phyloP scores from a whole-genome alignment of 2,329 filamentous ascomycete species.

The Pseudocercospora musae region DNA sequence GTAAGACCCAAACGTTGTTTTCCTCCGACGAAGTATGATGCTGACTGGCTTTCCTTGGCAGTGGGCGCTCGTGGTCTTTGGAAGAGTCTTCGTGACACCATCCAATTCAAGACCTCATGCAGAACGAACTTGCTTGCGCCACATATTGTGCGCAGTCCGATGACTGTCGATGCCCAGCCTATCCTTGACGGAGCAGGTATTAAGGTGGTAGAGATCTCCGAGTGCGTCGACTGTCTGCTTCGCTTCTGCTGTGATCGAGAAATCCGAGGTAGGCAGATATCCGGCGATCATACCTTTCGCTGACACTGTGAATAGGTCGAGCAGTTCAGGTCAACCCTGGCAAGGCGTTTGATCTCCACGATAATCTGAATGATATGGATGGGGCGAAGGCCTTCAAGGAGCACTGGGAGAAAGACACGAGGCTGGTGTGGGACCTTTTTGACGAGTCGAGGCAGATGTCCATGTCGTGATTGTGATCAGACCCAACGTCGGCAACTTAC shows the following conservation, averaged over 20 bases:
- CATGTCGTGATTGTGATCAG: background rate
- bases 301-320: background rate
- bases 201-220: slow-evolving; percentile 5
- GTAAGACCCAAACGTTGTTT: background rate
- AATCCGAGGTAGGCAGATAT: background rate
- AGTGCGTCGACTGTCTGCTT: slow-evolving; percentile 11
- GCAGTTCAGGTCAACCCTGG: slow-evolving; percentile 15
- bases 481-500: background rate
- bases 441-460: background rate
- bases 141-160: slow-evolving; percentile 12
- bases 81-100: slow-evolving; percentile 1
- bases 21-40: background rate
- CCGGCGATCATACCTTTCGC: background rate
- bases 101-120: background rate
- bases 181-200: slow-evolving; percentile 10
- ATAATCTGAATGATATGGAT: slow-evolving; percentile 8
- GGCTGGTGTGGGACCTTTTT: slow-evolving; percentile 6
- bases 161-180: slow-evolving; percentile 11
- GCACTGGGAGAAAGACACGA: slow-evolving; percentile 9
- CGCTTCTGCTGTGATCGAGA: slow-evolving; percentile 9
- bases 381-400: slow-evolving; percentile 6
- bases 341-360: slow-evolving; percentile 8
- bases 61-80: slow-evolving; percentile 10
- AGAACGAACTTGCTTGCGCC: slow-evolving; percentile 14
- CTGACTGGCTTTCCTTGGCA: background rate